Base-by-base conservation (phyloP, 306 rosid species). In the Medicago ruthenica region DNA sequence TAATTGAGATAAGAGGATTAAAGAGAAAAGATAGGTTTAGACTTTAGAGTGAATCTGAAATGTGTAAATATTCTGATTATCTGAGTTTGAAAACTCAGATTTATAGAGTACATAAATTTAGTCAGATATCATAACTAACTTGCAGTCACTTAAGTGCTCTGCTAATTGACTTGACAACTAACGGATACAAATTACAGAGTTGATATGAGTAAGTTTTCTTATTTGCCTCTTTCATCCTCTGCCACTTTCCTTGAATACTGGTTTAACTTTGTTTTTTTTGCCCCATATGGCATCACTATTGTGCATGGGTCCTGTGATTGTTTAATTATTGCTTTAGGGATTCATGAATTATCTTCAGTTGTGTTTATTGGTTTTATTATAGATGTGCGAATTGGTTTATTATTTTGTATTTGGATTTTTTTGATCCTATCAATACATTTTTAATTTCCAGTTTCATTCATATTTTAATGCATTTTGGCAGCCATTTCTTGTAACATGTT, bases 391-490 rank as follows among this genome's bases (percentile, higher is more conserved):
- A 37, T 39, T 24, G 10, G 13, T 68, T 59, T 61, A 12, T 20
- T 37, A 45, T 48, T 74, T 72, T 60, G 64, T 70, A 15, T 61
- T 62, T 74, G 70, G 48, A 39, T 6, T 42, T 73, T 59, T 10
- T 6, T 34, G 7, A 21, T 74, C 39, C 53, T 42, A 51, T 67
- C 16, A 68, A 17, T 18, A 68, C 70, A 21, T 39, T 67, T 71
- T 70, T 75, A 71, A 69, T 47, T 41, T 45, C 9, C 51, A 68
- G 47, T 48, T 61, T 21, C 50, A 3, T 18, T 3, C 13, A 4
- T 63, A 53, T 60, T 80, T 77, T 76, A 54, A 47, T 54, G 73
- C 71, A 59, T 64, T 42, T 37, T 37, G 14, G 45, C 55, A 42
- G 59, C 50, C 20, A 75, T 75, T 70, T 60, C n/a, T 15, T 64